phyloP scores from a whole-genome alignment of 495 filamentous ascomycete species.

The Penicillium argentinense region DNA sequence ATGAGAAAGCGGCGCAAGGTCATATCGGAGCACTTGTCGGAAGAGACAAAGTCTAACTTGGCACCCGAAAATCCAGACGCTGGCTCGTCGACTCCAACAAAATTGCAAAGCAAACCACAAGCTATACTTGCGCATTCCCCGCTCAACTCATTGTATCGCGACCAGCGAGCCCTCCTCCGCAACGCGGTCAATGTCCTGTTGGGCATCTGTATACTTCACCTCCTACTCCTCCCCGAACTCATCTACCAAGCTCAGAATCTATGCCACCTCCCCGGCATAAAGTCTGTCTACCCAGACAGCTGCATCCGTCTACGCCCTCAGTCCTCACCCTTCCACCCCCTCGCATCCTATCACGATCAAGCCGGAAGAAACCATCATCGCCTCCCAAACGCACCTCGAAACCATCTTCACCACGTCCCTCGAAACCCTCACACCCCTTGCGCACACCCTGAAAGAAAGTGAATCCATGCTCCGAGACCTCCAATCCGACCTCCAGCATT shows the following conservation, averaged over 20 bases:
- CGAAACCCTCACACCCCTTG: constrained; percentile 30
- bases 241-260: constrained; percentile 36
- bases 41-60: not conserved
- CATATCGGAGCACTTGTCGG: constrained; percentile 2
- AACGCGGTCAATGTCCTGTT: constrained; percentile 33
- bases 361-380: constrained; percentile 22
- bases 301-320: constrained; percentile 23
- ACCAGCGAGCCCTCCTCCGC: constrained; percentile 18
- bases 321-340: constrained; percentile 11
- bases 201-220: constrained; percentile 33
- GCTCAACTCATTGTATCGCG: constrained; percentile 2
- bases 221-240: constrained; percentile 43
- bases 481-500: constrained; percentile 29
- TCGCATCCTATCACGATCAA: no score
- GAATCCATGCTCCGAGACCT: constrained; percentile 34
- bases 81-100: constrained; percentile 9
- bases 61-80: constrained; percentile 3
- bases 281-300: constrained; percentile 35
- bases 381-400: constrained; percentile 33
- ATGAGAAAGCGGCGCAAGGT: constrained; percentile 33
- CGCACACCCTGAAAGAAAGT: constrained; percentile 34
- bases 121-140: constrained; percentile 1
- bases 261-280: constrained; percentile 28
- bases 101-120: not conserved
- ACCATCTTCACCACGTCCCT: constrained; percentile 34